A percentile compares a stretch with the other conserved stretches of the same genome.
Conservation (phyloP, 495 filamentous ascomycete species). For the Trichoderma parareesei region DNA sequence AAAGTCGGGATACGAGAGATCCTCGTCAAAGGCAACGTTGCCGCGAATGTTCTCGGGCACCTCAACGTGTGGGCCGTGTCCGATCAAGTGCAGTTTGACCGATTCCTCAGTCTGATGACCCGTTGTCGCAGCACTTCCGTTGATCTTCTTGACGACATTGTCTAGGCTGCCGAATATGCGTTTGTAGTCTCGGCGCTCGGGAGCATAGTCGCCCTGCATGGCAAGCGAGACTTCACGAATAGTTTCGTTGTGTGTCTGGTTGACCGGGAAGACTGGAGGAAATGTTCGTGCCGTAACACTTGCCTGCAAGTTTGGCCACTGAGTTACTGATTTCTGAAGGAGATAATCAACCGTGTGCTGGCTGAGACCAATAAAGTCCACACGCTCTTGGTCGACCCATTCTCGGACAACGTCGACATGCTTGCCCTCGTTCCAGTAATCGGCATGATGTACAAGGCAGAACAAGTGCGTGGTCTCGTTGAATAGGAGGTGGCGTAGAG, state of each 20-base stretch:
- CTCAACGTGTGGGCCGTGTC: background rate
- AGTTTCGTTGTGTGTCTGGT: background rate
- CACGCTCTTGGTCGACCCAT: slow-evolving; percentile 17
- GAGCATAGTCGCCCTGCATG: slow-evolving; percentile 21
- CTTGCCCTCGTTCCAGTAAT: slow-evolving; percentile 17
- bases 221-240: slow-evolving; percentile 18
- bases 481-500: slow-evolving; percentile 15
- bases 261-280: slow-evolving; percentile 5
- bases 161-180: slow-evolving; percentile 15
- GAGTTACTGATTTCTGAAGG: slow-evolving; percentile 14
- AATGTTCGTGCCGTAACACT: slow-evolving; percentile 1
- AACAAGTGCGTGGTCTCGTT: slow-evolving; percentile 20
- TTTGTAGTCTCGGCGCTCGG: slow-evolving; percentile 18
- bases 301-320: slow-evolving; percentile 14
- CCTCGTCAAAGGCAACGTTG: slow-evolving; percentile 19
- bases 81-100: slow-evolving; percentile 7
- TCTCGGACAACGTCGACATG: slow-evolving; percentile 13
- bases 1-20: slow-evolving; percentile 19
- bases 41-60: background rate
- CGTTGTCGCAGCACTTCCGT: background rate
- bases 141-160: slow-evolving; percentile 10
- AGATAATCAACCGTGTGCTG: slow-evolving; percentile 17
- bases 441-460: slow-evolving; percentile 22
- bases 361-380: slow-evolving; percentile 20
- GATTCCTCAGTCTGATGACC: background rate